Base-by-base conservation (phyloP, 2,329 filamentous ascomycete genomes). In the Metarhizium rileyi region DNA sequence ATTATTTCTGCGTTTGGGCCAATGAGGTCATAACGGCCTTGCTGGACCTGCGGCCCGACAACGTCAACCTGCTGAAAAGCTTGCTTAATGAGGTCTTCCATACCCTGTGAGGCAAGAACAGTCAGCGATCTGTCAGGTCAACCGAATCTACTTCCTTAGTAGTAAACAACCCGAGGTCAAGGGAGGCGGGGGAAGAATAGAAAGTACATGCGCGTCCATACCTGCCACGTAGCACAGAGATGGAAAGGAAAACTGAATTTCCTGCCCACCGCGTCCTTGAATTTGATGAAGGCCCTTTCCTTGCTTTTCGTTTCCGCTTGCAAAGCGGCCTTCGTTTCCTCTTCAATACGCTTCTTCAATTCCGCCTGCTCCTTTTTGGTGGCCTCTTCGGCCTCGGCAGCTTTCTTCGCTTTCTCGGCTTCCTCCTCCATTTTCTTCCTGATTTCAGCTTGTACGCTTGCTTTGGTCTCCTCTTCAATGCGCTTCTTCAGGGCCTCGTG, bases 201-300 rank as follows among this genome's bases (percentile, higher is more conserved):
- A 16, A 18, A 6, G 38, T 6, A 22, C 23, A 25, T 42, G 38
- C 8, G 25, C 14, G 8, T 42, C 22, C 80, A 63, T 80, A 90
- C 87, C 71, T 75, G 72, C 89, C 89, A 94, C 3, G 84, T 93
- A 60, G 83, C 81, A 66, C 90, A 95, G 27, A 94, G 66, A 55
- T 90, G 81, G 68, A 84, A 95, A 1, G 90, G 90, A 61, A 96
- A 95, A 67, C 82, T 93, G 65, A 94, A 96, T 66, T 94, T 95
- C 56, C 90, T 79, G 28, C 88, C 87, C 16, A 96, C 82, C 1
- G 90, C 90, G 63, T 96, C 90, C 68, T 94, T 94, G 71, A 95
- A 95, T 57, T 84, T 84, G 64, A 95, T 87, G 2, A 87, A 87
- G 41, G 82, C 74, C 65, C 88, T 86, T 38, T 83, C 78, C 53